These are phyloP conservation scores for Plasmodium chabaudi DNA, from an alignment of 169 alveolate species.

Conservation along the genomic window DNA sequence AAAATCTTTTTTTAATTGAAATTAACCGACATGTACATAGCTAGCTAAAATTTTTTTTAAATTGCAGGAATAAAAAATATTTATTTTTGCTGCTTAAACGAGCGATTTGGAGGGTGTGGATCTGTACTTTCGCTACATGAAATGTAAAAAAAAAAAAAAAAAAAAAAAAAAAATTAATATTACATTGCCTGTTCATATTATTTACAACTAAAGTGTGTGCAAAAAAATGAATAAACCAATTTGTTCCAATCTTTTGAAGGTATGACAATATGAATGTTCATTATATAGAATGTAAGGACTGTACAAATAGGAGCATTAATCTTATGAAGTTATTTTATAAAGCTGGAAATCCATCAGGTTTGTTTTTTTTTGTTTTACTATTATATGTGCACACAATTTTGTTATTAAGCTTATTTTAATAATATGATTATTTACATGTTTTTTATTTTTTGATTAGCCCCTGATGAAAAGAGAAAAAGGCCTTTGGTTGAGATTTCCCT, in stretches of 20 bases:
- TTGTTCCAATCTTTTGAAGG: background rate
- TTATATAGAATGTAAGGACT: slow-evolving; percentile 20
- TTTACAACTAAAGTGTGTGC: background rate
- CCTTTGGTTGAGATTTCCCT: background rate
- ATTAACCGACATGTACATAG: too few relatives aligned
- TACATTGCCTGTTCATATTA: too few relatives aligned
- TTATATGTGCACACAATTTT: background rate
- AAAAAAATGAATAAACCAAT: background rate
- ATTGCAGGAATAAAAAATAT: slow-evolving; percentile 78
- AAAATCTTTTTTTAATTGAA: too few relatives aligned
- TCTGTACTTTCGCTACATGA: slow-evolving; percentile 82
- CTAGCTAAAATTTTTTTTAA: background rate
- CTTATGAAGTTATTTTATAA: slow-evolving; percentile 65
- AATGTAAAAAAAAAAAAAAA: slow-evolving; percentile 34
- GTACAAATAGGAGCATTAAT: slow-evolving; percentile 44
- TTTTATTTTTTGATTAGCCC: slow-evolving; percentile 11
- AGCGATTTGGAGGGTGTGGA: slow-evolving; percentile 91
- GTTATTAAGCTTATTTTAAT: background rate
- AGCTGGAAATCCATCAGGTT: slow-evolving; percentile 72
- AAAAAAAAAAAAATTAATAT: background rate
- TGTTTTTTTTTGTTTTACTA: background rate
- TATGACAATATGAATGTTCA: slow-evolving; percentile 39
- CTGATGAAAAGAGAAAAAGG: slow-evolving; percentile 67
- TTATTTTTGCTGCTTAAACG: slow-evolving; percentile 87
- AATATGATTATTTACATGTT: too few relatives aligned